Evolutionary conservation across 2,329 filamentous ascomycete species (phyloP), one percentile per base, ranked within the genome.

Genomic region (Phoma sp.): DNA sequence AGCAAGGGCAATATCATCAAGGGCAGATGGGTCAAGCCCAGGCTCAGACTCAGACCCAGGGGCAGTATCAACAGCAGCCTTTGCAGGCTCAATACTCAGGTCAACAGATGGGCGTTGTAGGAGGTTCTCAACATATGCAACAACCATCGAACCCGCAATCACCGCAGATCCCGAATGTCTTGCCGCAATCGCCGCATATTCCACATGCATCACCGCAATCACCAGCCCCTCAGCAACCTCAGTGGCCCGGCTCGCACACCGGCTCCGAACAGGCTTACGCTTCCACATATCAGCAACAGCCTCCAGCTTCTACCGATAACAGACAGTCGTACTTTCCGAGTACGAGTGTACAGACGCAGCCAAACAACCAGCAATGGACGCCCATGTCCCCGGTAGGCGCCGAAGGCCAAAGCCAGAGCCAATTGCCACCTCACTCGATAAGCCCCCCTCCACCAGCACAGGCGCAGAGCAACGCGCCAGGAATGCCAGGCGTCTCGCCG

Each of bases 21-120:
- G 46, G 38, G 29, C 40, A 26, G 28, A 34, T n/a, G 15, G 14
- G 21, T 23, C 56, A 57, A 14, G 11, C 10, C 14, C 49, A 57
- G 15, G 11, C 10, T 15, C 49, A 46, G 30, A 12, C 36, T 18
- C 26, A 42, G 10, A 30, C 23, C 30, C 52, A 56, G 5, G 53
- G 59, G 14, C 59, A 58, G 26, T 34, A 42, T 5, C 53, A 56
- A 10, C 51, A 54, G 7, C 55, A 61, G 29, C 54, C 47, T 12
- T 12, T 42, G 17, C 60, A 59, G 21, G 42, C 53, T 25, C 57
- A 57, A 26, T 53, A 57, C 25, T 21, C 49, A 5, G 65, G 60
- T 21, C 68, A 72, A 42, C 66, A 74, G 46, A 66, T 42, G 12
- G 71, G 69, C 4, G 60, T 71, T 10, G 50, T 69, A 11, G 66